A percentile compares a stretch with the other conserved stretches of the same genome.
Evolutionary conservation across 805 yeast species (phyloP).

Genomic region (Metschnikowia similis): DNA sequence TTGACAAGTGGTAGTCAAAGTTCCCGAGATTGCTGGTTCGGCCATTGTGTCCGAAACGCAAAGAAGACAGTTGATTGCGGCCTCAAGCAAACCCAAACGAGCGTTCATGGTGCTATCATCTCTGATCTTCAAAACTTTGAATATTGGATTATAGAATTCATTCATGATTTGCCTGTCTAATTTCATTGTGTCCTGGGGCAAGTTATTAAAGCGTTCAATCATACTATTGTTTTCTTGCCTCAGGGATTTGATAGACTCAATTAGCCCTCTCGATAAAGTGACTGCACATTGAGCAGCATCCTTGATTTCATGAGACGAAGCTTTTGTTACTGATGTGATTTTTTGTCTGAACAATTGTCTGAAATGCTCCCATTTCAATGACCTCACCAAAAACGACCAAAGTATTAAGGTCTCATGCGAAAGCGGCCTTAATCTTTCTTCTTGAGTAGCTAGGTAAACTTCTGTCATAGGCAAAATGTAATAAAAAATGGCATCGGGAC

Average conservation of each 20-base stretch:
- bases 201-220: conserved; percentile 18
- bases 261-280: conserved; percentile 49
- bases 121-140: conserved; percentile 55
- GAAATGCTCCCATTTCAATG: conserved; percentile 75
- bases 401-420: conserved; percentile 63
- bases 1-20: conserved; percentile 83
- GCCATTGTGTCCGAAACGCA: conserved; percentile 57
- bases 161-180: conserved; percentile 42
- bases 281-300: conserved; percentile 57
- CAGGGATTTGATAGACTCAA: conserved; percentile 26
- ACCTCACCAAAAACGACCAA: conserved; percentile 53
- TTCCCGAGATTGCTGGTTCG: conserved; percentile 67
- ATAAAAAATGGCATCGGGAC: conserved; percentile 63
- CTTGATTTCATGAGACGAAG: conserved; percentile 44
- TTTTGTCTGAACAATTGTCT: conserved; percentile 71
- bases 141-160: conserved; percentile 60
- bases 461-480: conserved; percentile 84
- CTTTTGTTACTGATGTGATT: conserved; percentile 39
- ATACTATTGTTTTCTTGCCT: conserved; percentile 7
- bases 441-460: conserved; percentile 61
- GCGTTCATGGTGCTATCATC: conserved; percentile 74
- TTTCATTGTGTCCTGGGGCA: conserved; percentile 24
- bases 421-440: conserved; percentile 53
- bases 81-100: conserved; percentile 79
- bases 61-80: conserved; percentile 62